Conservation (phyloP, 306 rosid species). For the Rosa chinensis region DNA sequence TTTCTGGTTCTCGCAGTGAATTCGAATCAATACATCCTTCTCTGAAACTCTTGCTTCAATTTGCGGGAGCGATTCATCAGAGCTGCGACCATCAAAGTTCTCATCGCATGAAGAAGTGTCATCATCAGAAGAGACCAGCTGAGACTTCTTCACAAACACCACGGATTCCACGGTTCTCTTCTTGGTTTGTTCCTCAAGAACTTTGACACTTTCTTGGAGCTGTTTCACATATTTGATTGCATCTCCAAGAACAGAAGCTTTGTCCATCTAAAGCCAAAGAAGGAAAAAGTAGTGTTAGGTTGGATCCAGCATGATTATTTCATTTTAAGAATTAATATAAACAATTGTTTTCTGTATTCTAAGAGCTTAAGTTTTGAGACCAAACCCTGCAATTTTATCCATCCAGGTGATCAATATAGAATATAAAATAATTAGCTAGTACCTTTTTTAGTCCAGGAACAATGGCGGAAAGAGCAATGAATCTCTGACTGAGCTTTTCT, state of each 20-base stretch:
- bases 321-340: background rate
- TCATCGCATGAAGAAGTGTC: slow-evolving; percentile 53
- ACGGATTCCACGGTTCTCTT: slow-evolving; percentile 44
- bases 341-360: background rate
- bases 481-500: slow-evolving; percentile 73
- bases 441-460: slow-evolving; percentile 82
- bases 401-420: background rate
- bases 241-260: slow-evolving; percentile 71
- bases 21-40: slow-evolving; percentile 57
- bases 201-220: slow-evolving; percentile 50
- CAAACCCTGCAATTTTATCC: background rate
- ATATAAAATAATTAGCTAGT: background rate
- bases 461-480: slow-evolving; percentile 78
- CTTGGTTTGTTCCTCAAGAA: slow-evolving; percentile 62
- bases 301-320: background rate
- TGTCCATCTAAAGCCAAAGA: slow-evolving; percentile 51
- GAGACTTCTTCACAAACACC: slow-evolving; percentile 42
- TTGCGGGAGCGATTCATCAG: slow-evolving; percentile 36
- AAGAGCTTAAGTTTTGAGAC: background rate
- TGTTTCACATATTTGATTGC: slow-evolving; percentile 63
- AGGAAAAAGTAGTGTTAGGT: background rate
- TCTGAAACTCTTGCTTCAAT: slow-evolving; percentile 65
- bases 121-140: slow-evolving; percentile 29
- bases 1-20: slow-evolving; percentile 52
- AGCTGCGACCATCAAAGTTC: slow-evolving; percentile 19